Evolutionary conservation across 805 yeast genomes (phyloP), one percentile per base, ranked within the genome.

Genomic region (Jamesozyma rosinii): DNA sequence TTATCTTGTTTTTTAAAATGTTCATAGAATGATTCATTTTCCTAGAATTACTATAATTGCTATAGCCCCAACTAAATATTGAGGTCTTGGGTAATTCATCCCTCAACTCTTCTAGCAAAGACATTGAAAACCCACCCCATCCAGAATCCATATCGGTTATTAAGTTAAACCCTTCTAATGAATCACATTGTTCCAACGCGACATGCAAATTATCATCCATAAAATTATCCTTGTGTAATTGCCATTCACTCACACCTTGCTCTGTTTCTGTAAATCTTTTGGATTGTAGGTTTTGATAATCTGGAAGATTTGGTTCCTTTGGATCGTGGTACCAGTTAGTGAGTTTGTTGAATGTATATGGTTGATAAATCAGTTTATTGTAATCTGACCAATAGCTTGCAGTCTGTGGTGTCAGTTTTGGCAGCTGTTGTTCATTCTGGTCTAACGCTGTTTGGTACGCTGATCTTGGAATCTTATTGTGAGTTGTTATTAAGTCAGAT

Each of bases 301-400:
- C 60, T 3, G 66, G 66, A 30, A 48, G 15, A 26, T 57, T 55
- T 20, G 64, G 63, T 1, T 49, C 35, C 6, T 51, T 48, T 5
- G 42, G 44, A 44, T 62, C 57, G 41, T 63, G 67, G 42, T 74
- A 73, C 86, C 90, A 92, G 40, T 76, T 68, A 1, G 64, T 59
- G 19, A 88, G 57, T 5, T 70, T 68, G 32, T 76, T 66, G 38
- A 83, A 66, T 1, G 81, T 70, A 4, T 64, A 64, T 0, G 95
- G 90, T 41, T 75, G 73, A 54, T 77, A 77, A 3, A 83, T 72
- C 41, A 88, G 72, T 50, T 78, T 74, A 34, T 80, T 71, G 55
- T 81, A 85, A 54, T 86, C 95, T 0, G 92, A 72, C 97, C 97
- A 90, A 51, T 76, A 83, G 24, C 58, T 60, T 0, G 85, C 74